A percentile compares a stretch with the other conserved stretches of the same genome.
Evolutionary conservation across 148 eudicot genomes (phyloP).

Genomic region (Rhododendron ferrugineum): DNA sequence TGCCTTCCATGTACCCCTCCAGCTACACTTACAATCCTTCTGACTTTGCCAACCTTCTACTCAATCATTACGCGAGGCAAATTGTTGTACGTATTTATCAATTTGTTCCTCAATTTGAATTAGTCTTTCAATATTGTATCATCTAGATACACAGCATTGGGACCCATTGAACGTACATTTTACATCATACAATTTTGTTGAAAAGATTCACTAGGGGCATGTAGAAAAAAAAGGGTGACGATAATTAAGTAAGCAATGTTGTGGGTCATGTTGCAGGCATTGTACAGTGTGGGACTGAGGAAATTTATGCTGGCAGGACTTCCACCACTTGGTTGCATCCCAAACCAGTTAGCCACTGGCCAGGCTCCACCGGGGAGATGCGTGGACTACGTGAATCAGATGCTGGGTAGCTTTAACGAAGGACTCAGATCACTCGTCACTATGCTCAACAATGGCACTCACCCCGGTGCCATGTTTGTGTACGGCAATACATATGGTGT

Average conservation of each 20-base stretch:
- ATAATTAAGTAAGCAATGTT: background rate
- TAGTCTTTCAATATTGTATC: background rate
- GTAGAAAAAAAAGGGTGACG: background rate
- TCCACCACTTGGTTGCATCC: constrained; percentile 87
- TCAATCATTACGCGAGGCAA: constrained; percentile 62
- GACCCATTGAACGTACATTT: background rate
- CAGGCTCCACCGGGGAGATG: constrained; percentile 66
- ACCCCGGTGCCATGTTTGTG: constrained; percentile 63
- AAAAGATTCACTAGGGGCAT: background rate
- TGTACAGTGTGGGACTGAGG: constrained; percentile 67
- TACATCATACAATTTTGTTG: background rate
- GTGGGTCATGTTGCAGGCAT: constrained; percentile 35
- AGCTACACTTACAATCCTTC: constrained; percentile 57
- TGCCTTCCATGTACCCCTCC: constrained; percentile 52
- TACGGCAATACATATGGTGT: constrained; percentile 61
- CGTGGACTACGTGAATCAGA: constrained; percentile 76
- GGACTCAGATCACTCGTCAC: constrained; percentile 54
- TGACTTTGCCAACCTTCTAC: constrained; percentile 68
- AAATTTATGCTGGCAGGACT: constrained; percentile 66
- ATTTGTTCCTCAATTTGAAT: background rate
- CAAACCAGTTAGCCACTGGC: constrained; percentile 66
- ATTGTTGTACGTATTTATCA: constrained; percentile 34
- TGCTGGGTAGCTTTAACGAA: constrained; percentile 64
- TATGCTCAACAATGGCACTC: constrained; percentile 49
- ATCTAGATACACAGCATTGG: background rate